phyloP scores from a whole-genome alignment of 139 green algal genomes.

The Picocystis salinarum region DNA sequence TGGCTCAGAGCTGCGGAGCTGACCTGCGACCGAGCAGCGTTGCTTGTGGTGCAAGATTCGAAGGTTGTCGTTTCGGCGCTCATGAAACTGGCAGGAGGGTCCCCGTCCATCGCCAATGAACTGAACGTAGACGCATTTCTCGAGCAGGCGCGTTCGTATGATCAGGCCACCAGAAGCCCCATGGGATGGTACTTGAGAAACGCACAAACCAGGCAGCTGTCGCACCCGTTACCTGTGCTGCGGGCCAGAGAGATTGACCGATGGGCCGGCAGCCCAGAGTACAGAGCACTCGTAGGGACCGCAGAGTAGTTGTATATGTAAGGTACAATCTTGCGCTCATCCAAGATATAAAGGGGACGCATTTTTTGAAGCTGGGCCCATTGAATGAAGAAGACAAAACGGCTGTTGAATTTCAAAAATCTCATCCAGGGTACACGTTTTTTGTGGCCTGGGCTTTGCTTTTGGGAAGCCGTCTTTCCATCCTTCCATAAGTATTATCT shows the following conservation, averaged over 20 bases:
- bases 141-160: slow-evolving; percentile 60
- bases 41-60: slow-evolving; percentile 49
- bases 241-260: slow-evolving; percentile 62
- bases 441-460: too few relatives aligned
- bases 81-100: slow-evolving; percentile 90
- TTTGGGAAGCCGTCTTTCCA: too few relatives aligned
- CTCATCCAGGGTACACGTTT: too few relatives aligned
- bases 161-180: slow-evolving; percentile 47
- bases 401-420: too few relatives aligned
- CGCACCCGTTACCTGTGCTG: slow-evolving; percentile 73
- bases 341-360: too few relatives aligned
- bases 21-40: slow-evolving; percentile 79
- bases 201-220: slow-evolving; percentile 58
- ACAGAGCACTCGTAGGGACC: slow-evolving; percentile 14
- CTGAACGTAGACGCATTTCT: slow-evolving; percentile 90
- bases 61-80: slow-evolving; percentile 55
- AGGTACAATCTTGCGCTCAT: too few relatives aligned
- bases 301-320: too few relatives aligned
- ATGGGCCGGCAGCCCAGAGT: slow-evolving; percentile 30
- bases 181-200: slow-evolving; percentile 69
- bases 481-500: too few relatives aligned
- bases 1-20: slow-evolving; percentile 66
- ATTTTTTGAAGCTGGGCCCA: too few relatives aligned
- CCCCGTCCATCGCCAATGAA: slow-evolving; percentile 47
- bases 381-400: too few relatives aligned